Conservation (phyloP, 495 filamentous ascomycete genomes). For the Penicillium subrubescens region DNA sequence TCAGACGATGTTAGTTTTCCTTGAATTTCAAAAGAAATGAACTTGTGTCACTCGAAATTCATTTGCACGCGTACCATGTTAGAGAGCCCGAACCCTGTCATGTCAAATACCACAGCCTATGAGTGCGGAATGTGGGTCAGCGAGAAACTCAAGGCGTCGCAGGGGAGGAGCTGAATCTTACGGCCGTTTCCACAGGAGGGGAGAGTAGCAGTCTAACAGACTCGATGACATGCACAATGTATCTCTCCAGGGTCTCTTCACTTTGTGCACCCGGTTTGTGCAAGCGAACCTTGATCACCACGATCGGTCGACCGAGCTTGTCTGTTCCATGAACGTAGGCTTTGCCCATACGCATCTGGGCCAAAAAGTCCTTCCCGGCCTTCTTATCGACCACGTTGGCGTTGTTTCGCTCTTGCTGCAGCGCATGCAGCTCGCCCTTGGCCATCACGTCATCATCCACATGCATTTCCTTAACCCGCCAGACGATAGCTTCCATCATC, state of each 20-base stretch:
- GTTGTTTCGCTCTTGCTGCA: conserved; percentile 55
- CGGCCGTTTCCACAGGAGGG: conserved; percentile 81
- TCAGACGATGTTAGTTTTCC: background rate
- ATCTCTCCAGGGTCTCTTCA: conserved; percentile 77
- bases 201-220: conserved; percentile 75
- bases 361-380: conserved; percentile 75
- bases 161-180: conserved; percentile 42
- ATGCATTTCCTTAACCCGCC: conserved; percentile 75
- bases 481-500: conserved; percentile 87
- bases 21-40: no score
- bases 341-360: conserved; percentile 87
- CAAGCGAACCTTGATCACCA: conserved; percentile 74
- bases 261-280: conserved; percentile 86
- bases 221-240: conserved; percentile 92
- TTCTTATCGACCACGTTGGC: conserved; percentile 58
- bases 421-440: conserved; percentile 69
- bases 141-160: background rate
- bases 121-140: background rate
- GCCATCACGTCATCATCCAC: conserved; percentile 81
- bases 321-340: conserved; percentile 86
- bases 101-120: conserved; percentile 87
- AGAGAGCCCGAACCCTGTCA: conserved; percentile 86
- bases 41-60: background rate
- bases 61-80: conserved; percentile 70
- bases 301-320: conserved; percentile 80